Evolutionary conservation across 306 rosid genomes (phyloP), one percentile per base, ranked within the genome.

Genomic region (Vigna hirtella): DNA sequence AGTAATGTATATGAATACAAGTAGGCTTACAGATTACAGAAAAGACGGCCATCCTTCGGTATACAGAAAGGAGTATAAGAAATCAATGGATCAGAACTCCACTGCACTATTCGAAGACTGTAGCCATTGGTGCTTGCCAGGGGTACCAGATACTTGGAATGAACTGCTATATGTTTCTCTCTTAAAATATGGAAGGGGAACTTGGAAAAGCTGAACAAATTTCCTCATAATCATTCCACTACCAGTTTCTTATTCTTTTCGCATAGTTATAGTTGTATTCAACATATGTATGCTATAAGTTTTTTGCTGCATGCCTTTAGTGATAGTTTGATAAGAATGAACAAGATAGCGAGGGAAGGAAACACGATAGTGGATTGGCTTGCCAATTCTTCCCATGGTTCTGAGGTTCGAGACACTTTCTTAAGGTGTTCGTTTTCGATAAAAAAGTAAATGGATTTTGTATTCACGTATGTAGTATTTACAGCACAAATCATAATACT

Each of bases 31-130:
- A 12, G 90, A 88, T 77, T 93, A 85, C 82, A 83, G 98, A 65
- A 93, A 89, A 88, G 98, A 93, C 56, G 97, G 83, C 2, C 97
- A 91, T 81, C 98, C 97, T 52, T 88, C 98, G 9, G 79, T 93
- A 38, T 91, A 79, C 78, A 84, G 86, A 76, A 79, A 26, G 85
- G 80, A 73, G 4, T 76, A 84, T 18, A 68, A 72, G 56, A 30
- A 73, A 12, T 85, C 61, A 79, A 70, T 16, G 50, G 65, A 79
- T 24, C 63, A 56, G 45, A 80, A 69, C 48, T 58, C 67, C 3
- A 38, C 84, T 12, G 38, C 51, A 4, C 43, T 38, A 22, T 48
- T 32, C n/a, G 86, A 87, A 74, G 88, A 87, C 79, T 87, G 88
- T 76, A 84, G 86, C 77, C 90, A 87, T 66, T 87, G 90, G 90